Evolutionary conservation across 2,329 filamentous ascomycete species (phyloP).

Genomic region (Colletotrichum caudatum): DNA sequence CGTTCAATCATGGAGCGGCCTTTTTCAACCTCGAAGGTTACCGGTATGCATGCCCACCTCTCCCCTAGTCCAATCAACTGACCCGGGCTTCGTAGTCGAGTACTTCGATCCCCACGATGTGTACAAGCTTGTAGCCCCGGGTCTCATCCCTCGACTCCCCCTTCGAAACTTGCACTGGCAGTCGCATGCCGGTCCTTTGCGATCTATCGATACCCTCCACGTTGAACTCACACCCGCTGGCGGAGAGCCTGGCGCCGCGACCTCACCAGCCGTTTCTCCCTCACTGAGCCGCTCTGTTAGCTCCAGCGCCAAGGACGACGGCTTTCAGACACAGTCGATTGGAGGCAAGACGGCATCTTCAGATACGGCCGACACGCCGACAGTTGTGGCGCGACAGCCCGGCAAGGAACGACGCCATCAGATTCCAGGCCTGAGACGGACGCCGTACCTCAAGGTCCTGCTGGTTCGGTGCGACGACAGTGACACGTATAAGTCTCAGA

Average conservation of each 20-base stretch:
- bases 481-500: constrained; percentile 87
- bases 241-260: constrained; percentile 54
- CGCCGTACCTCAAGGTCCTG: constrained; percentile 92
- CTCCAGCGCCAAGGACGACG: constrained; percentile 62
- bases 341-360: constrained; percentile 54
- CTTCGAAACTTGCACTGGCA: constrained; percentile 97
- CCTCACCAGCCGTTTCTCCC: constrained; percentile 46
- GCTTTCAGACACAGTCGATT: constrained; percentile 69
- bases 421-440: constrained; percentile 91
- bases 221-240: constrained; percentile 82
- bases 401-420: constrained; percentile 82
- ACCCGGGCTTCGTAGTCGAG: constrained; percentile 74
- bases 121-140: constrained; percentile 83
- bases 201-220: constrained; percentile 93
- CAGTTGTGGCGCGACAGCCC: constrained; percentile 43
- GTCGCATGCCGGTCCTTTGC: constrained; percentile 88
- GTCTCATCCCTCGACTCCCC: constrained; percentile 83
- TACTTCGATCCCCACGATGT: constrained; percentile 94
- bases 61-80: constrained; percentile 15
- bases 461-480: constrained; percentile 95
- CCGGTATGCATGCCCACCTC: constrained; percentile 63
- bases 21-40: constrained; percentile 81
- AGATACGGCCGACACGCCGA: constrained; percentile 53
- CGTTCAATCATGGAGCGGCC: constrained; percentile 71
- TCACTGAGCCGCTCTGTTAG: constrained; percentile 49